A percentile compares a stretch with the other conserved stretches of the same genome.
Conservation (phyloP, 1,139 yeast species). For the Pichia sp. region DNA sequence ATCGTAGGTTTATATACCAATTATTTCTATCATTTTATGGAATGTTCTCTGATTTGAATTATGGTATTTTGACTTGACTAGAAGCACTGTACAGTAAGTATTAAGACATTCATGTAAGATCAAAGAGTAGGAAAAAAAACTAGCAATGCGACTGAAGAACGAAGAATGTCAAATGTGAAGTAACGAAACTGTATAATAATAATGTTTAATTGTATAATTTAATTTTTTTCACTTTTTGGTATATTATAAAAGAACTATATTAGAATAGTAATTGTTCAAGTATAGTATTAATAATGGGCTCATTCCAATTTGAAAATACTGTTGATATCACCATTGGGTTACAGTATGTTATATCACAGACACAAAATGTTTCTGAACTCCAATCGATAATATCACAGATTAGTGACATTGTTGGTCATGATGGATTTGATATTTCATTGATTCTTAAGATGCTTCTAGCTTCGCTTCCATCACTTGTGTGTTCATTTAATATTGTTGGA, state of each 20-base stretch:
- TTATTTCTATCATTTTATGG: conserved; percentile 20
- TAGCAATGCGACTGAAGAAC: too few relatives aligned
- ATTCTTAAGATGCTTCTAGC: conserved; percentile 4
- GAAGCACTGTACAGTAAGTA: too few relatives aligned
- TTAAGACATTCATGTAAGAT: too few relatives aligned
- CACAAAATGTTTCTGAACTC: neutral
- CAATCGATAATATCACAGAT: conserved; percentile 1
- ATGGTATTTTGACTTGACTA: too few relatives aligned
- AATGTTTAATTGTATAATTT: too few relatives aligned
- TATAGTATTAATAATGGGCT: too few relatives aligned
- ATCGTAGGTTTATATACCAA: conserved; percentile 20
- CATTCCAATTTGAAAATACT: conserved; percentile 1
- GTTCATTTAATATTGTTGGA: neutral
- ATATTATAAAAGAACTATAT: too few relatives aligned
- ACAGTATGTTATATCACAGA: conserved; percentile 3
- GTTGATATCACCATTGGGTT: conserved; percentile 1
- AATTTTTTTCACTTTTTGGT: too few relatives aligned
- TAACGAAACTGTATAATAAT: too few relatives aligned
- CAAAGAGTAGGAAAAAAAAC: too few relatives aligned
- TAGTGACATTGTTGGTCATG: neutral
- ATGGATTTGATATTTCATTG: neutral
- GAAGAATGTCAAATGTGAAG: too few relatives aligned
- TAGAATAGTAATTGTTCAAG: too few relatives aligned
- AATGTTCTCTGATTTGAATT: conserved; percentile 9
- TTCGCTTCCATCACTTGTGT: conserved; percentile 3